phyloP scores from a whole-genome alignment of 1,284 basidiomycete genomes.

The Microbotryum saponariae region DNA sequence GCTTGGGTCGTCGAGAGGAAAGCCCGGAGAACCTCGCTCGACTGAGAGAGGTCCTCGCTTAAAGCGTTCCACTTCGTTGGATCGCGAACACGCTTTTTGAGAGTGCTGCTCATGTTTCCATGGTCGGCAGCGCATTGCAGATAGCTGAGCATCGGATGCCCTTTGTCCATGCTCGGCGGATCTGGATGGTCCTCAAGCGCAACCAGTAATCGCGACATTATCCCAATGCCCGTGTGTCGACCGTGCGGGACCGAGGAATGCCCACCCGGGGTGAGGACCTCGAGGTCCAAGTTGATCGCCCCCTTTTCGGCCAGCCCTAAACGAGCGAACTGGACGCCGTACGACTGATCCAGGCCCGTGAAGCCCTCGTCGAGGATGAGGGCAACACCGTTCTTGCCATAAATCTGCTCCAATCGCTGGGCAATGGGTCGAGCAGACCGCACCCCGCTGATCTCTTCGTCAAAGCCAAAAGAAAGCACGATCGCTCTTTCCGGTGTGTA shows the following conservation, averaged over 20 bases:
- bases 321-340: constrained; percentile 40
- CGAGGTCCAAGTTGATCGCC: constrained; percentile 29
- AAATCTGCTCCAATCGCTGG: constrained; percentile 48
- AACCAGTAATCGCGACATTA: constrained; percentile 53
- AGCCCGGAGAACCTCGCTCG: constrained; percentile 43
- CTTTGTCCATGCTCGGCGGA: constrained; percentile 37
- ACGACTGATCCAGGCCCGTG: constrained; percentile 42
- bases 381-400: constrained; percentile 55
- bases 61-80: constrained; percentile 44
- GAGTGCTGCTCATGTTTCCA: constrained; percentile 44
- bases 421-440: constrained; percentile 54
- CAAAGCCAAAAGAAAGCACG: constrained; percentile 60
- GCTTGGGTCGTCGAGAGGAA: constrained; percentile 61
- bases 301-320: constrained; percentile 49
- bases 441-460: constrained; percentile 57
- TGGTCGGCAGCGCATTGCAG: constrained; percentile 50
- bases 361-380: constrained; percentile 50
- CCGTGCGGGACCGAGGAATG: constrained; percentile 34
- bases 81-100: constrained; percentile 45
- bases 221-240: constrained; percentile 49
- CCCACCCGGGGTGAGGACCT: constrained; percentile 34
- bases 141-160: constrained; percentile 44
- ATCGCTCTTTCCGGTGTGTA: constrained; percentile 47
- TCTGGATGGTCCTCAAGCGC: constrained; percentile 53
- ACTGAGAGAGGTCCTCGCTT: constrained; percentile 44